phyloP scores from a whole-genome alignment of 345 rosid species.

The Raphanus raphanistrum region DNA sequence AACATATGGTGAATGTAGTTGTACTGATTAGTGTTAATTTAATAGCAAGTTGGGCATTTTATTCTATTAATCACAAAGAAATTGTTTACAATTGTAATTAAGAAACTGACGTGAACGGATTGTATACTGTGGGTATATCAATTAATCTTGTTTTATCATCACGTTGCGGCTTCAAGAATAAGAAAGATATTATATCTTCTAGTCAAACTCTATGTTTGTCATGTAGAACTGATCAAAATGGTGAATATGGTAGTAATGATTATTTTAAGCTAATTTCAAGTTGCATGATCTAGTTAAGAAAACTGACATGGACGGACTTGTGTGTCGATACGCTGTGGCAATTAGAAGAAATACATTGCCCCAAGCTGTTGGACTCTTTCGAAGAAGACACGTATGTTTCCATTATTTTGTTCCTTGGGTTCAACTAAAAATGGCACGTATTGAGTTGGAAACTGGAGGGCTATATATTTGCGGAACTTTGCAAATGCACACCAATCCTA shows the following conservation, averaged over 20 bases:
- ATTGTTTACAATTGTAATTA: neutral
- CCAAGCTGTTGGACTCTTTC: slow-evolving; percentile 15
- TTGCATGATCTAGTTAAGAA: neutral
- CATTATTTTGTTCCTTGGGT: too few species aligned
- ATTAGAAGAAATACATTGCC: neutral
- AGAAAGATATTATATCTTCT: neutral
- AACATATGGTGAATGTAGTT: neutral
- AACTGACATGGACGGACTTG: slow-evolving; percentile 18
- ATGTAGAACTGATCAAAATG: neutral
- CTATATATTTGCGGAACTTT: too few species aligned
- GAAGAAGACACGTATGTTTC: neutral
- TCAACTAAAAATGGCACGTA: too few species aligned
- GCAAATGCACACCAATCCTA: too few species aligned
- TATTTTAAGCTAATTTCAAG: slow-evolving; percentile 3
- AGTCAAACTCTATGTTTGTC: slow-evolving; percentile 23
- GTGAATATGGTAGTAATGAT: neutral
- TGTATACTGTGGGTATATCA: neutral
- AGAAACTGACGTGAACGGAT: neutral
- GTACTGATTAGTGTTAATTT: neutral
- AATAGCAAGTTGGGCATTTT: neutral
- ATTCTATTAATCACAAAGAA: neutral
- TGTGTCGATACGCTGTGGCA: slow-evolving; percentile 12
- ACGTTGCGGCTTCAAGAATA: neutral
- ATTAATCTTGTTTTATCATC: slow-evolving; percentile 9
- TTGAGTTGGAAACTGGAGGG: too few species aligned